Base-by-base conservation (phyloP, 805 yeast species). In the Pichia eremophila region DNA sequence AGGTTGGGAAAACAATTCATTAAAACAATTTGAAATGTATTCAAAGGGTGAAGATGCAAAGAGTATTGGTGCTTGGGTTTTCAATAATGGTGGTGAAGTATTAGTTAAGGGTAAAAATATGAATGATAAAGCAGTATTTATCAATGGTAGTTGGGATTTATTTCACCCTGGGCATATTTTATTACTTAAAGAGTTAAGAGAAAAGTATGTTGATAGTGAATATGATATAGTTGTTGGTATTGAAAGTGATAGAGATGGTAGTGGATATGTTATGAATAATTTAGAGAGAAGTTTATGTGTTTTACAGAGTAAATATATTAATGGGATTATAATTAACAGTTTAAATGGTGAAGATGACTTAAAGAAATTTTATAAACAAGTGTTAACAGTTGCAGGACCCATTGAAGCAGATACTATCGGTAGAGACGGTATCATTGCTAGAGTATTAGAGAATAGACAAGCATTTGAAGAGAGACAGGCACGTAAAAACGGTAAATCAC, bases 91-190 rank as follows among this genome's bases (percentile, higher is more conserved):
- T 15, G 25, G 17, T 5, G 29, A 39, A 18, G 36, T 39, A 22
- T 47, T 75, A 5, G 69, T 76, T 3, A 54, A 57, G 38, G 54
- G 54, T 34, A 15, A 10, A 9, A 5, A 15, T 2, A 10, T 39
- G 8, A 62, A 65, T 8, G 40, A 51, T 12, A 48, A 42, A 4
- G 40, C 48, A 4, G 51, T 50, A 47, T 87, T 84, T 58, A 73
- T 87, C 17, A 84, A 79, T 54, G 98, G 97, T 12, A 84, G 85
- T 1, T 93, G 90, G 68, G 99, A 93, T 64, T 71, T 93, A 46
- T 90, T 93, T 67, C 89, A 88, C 63, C 89, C 95, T 19, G 97
- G 95, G 19, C 97, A 93, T 62, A 86, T 91, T 48, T 83, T 81
- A 54, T 83, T 83, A 10, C 69, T 91, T 51, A 68, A 74, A 48